phyloP scores from a whole-genome alignment of 441 rosid species.

The Euphorbia corollata region DNA sequence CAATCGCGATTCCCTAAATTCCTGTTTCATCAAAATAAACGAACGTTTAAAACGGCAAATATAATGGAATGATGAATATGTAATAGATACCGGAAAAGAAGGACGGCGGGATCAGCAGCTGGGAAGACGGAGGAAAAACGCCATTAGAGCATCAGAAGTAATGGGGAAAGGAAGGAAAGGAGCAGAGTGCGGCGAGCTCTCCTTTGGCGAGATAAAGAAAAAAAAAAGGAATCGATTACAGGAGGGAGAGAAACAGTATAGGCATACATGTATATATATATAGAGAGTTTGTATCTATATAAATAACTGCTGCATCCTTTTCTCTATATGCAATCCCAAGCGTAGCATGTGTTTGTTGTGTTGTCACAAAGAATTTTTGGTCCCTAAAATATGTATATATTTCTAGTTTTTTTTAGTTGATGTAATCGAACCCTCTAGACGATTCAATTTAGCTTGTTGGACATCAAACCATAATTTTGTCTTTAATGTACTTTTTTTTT shows the following conservation, averaged over 20 bases:
- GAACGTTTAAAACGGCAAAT: background rate
- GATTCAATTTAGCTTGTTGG: too few species aligned
- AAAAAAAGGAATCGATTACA: background rate
- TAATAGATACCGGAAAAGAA: background rate
- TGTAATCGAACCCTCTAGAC: too few species aligned
- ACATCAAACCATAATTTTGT: too few species aligned
- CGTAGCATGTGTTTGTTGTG: background rate
- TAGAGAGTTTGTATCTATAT: background rate
- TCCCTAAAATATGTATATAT: background rate
- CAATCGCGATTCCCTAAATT: background rate
- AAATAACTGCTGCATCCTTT: background rate
- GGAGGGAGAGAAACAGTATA: background rate
- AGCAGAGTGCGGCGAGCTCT: constrained; percentile 12
- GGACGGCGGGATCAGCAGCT: constrained; percentile 15
- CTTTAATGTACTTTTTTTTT: too few species aligned
- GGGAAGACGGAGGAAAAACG: constrained; percentile 9
- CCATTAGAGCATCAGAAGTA: constrained; percentile 13
- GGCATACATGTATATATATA: background rate
- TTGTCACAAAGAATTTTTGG: background rate
- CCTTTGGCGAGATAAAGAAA: background rate
- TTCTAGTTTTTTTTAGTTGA: background rate
- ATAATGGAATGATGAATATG: background rate
- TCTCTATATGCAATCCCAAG: background rate
- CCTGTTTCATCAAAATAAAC: background rate
- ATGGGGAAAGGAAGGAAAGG: background rate